Evolutionary conservation across 2,329 filamentous ascomycete species (phyloP).

Genomic region (Chalaropsis thielavioides): DNA sequence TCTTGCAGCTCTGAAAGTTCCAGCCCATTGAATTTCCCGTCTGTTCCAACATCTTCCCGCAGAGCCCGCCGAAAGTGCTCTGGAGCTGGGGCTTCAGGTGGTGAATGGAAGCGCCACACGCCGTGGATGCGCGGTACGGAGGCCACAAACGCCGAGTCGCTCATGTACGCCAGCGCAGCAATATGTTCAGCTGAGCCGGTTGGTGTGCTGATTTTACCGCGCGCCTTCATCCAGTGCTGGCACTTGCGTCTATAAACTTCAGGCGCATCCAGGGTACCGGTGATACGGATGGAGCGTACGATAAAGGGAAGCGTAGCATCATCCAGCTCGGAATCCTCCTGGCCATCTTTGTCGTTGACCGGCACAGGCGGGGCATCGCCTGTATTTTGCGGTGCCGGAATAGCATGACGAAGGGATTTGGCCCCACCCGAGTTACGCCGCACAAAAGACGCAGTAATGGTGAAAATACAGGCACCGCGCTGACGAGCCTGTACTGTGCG

Average conservation of each 20-base stretch:
- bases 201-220: constrained; percentile 55
- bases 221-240: constrained; percentile 59
- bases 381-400: constrained; percentile 36
- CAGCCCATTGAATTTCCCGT: constrained; percentile 26
- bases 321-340: constrained; percentile 31
- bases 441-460: constrained; percentile 82
- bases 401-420: constrained; percentile 49
- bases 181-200: constrained; percentile 72
- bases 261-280: constrained; percentile 28
- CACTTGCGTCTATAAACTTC: constrained; percentile 51
- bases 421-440: constrained; percentile 43
- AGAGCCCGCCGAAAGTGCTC: constrained; percentile 8
- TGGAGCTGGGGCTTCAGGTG: constrained; percentile 26
- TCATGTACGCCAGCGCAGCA: constrained; percentile 81
- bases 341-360: constrained; percentile 27
- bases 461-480: constrained; percentile 80
- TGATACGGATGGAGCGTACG: constrained; percentile 30
- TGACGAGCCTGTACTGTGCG: constrained; percentile 93
- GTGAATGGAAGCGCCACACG: constrained; percentile 56
- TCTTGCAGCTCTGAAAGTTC: constrained; percentile 34
- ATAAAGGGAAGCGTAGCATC: constrained; percentile 37
- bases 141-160: constrained; percentile 84
- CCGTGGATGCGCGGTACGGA: constrained; percentile 70
- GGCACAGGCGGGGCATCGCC: constrained; percentile 27
- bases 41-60: constrained; percentile 12